Evolutionary conservation across 23 red algal genomes (phyloP).

Genomic region (Agarophyton chilense): DNA sequence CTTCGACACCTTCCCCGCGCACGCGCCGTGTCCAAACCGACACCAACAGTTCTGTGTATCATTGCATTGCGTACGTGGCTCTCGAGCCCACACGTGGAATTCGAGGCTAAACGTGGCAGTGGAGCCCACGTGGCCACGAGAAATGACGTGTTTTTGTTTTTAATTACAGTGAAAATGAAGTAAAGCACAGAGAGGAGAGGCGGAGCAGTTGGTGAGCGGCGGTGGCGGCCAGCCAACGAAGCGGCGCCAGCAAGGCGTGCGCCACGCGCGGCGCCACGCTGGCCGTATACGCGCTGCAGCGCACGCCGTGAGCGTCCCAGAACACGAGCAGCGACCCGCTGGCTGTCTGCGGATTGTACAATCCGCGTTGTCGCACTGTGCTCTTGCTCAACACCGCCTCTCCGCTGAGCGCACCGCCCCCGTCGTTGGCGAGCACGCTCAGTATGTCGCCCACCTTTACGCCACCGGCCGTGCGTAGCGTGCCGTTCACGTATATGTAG

Average conservation of each 20-base stretch:
- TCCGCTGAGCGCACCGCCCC: neutral
- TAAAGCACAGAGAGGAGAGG: neutral
- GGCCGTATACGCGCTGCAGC: constrained; percentile 27
- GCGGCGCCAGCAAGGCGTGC: constrained; percentile 35
- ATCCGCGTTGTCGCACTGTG: neutral
- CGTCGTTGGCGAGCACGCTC: neutral
- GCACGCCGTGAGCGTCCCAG: constrained; percentile 37
- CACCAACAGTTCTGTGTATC: too few species aligned
- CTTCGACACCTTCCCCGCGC: constrained; percentile 1
- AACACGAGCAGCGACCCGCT: constrained; percentile 57
- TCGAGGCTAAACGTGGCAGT: too few species aligned
- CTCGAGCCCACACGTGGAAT: neutral
- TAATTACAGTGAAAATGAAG: too few species aligned
- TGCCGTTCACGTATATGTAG: constrained; percentile 52
- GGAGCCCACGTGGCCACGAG: too few species aligned
- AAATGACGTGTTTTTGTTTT: too few species aligned
- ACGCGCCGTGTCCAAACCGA: too few species aligned
- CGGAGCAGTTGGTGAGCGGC: neutral
- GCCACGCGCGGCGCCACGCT: constrained; percentile 34
- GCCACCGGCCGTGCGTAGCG: neutral
- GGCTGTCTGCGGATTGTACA: constrained; percentile 80
- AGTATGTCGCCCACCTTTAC: constrained; percentile 41
- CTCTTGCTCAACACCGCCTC: neutral
- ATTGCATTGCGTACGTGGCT: too few species aligned
- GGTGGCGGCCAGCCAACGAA: neutral